Base-by-base conservation (phyloP, 2,329 filamentous ascomycete species). In the Beauveria medogensis region DNA sequence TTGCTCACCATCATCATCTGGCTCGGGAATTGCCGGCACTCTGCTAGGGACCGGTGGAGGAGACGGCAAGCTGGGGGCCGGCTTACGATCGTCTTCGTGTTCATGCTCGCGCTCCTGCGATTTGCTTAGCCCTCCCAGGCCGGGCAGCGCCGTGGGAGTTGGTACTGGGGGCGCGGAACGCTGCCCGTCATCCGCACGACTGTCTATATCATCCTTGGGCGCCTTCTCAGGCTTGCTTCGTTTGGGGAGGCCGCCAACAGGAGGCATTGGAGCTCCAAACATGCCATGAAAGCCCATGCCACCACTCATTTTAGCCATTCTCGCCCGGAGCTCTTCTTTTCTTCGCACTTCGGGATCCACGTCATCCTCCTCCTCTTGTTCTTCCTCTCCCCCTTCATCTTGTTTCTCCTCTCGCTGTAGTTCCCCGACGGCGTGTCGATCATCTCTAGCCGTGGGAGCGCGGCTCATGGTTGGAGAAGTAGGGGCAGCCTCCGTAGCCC, bases 301-400 rank as follows among this genome's bases (percentile, higher is more conserved):
- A 60, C 93, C 93, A 67, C 93, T 96, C 89, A 99, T 94, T 76
- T 96, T 97, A 51, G 94, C 94, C 91, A 99, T 99, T 67, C 94
- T 86, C 64, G 94, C 92, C 63, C 94, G 86, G 37, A 99, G 80
- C 71, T 97, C 93, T 75, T 96, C 87, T 71, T 88, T 90, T 57
- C 92, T 88, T 66, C 85, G 87, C 24, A 91, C 81, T 72, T 99
- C 94, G 1, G 92, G 91, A 69, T 97, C 92, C 56, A 95, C 79
- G 18, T 96, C 91, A 30, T 92, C 90, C 53, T 92, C 90, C 37
- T 91, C 89, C 22, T 89, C 88, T n/a, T 87, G 88, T 16, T 85
- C 85, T 3, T 84, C 84, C 12, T 82, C 84, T 3, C 85, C 85
- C 3, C 83, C 84, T 12, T 82, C 84, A 2, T 82, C 83, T 20